phyloP scores from a whole-genome alignment of 2,329 filamentous ascomycete species.

The Penicillium sp. region DNA sequence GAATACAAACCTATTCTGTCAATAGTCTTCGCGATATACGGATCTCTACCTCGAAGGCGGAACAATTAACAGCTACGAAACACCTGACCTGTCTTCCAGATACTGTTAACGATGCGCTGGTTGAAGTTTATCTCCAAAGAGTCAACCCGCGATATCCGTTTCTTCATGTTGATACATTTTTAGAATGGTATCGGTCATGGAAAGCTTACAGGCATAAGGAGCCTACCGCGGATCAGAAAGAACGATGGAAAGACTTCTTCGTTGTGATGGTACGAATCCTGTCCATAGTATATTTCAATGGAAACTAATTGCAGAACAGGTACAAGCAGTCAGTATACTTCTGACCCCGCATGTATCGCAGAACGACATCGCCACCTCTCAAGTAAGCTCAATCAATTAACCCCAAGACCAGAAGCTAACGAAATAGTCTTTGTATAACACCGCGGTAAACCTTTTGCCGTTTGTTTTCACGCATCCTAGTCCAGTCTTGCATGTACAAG shows the following conservation, averaged over 20 bases:
- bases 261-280: conserved; percentile 15
- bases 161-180: conserved; percentile 14
- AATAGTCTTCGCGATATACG: neutral
- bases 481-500: conserved; percentile 18
- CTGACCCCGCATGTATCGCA: conserved; percentile 17
- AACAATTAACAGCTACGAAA: neutral
- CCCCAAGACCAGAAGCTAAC: neutral
- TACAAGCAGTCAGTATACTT: conserved; percentile 19
- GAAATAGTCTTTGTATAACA: conserved; percentile 14
- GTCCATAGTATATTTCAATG: neutral
- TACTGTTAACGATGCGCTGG: neutral
- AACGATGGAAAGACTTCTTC: conserved; percentile 21
- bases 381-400: conserved; percentile 2
- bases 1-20: neutral
- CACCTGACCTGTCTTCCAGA: neutral
- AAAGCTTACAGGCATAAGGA: conserved; percentile 2
- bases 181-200: conserved; percentile 19
- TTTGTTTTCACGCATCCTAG: conserved; percentile 13
- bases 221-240: neutral
- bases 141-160: conserved; percentile 24
- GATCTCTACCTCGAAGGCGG: neutral
- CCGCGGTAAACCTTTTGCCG: conserved; percentile 11
- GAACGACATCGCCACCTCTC: conserved; percentile 13
- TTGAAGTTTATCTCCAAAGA: conserved; percentile 18
- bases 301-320: neutral